phyloP scores from a whole-genome alignment of 306 rosid species.

The Alnus glutinosa region DNA sequence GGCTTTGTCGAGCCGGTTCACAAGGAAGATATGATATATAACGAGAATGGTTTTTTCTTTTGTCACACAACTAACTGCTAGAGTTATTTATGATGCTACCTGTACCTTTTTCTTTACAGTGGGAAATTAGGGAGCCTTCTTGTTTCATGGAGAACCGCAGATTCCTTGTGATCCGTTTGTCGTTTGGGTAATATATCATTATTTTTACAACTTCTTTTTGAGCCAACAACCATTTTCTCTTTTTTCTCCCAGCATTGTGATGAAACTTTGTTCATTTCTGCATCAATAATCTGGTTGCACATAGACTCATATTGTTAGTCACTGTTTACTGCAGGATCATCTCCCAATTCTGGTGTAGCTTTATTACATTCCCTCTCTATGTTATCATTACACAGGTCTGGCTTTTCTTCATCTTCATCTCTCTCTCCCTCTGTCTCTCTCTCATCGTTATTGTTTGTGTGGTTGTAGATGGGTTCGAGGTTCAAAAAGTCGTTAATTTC shows the following conservation, averaged over 20 bases:
- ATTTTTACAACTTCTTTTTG: constrained; percentile 1
- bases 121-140: constrained; percentile 78
- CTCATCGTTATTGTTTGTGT: constrained; percentile 12
- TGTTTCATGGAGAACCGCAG: constrained; percentile 80
- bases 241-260: neutral
- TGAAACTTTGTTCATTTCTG: neutral
- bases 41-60: neutral
- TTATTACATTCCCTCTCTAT: constrained; percentile 83
- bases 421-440: constrained; percentile 1
- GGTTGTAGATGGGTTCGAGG: constrained; percentile 79
- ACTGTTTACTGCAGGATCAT: constrained; percentile 48
- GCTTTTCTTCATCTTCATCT: constrained; percentile 11
- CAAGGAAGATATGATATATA: neutral
- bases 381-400: constrained; percentile 84
- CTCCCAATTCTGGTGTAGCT: constrained; percentile 96
- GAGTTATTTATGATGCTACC: constrained; percentile 3
- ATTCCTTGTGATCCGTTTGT: constrained; percentile 59
- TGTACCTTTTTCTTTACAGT: constrained; percentile 46
- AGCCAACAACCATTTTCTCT: neutral
- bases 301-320: neutral
- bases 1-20: neutral
- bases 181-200: constrained; percentile 61
- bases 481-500: constrained; percentile 68
- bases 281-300: constrained; percentile 9
- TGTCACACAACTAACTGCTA: neutral